These are phyloP conservation scores for Myriosclerotinia scirpicola DNA, from an alignment of 2,329 filamentous ascomycete genomes.

Conservation along the genomic window DNA sequence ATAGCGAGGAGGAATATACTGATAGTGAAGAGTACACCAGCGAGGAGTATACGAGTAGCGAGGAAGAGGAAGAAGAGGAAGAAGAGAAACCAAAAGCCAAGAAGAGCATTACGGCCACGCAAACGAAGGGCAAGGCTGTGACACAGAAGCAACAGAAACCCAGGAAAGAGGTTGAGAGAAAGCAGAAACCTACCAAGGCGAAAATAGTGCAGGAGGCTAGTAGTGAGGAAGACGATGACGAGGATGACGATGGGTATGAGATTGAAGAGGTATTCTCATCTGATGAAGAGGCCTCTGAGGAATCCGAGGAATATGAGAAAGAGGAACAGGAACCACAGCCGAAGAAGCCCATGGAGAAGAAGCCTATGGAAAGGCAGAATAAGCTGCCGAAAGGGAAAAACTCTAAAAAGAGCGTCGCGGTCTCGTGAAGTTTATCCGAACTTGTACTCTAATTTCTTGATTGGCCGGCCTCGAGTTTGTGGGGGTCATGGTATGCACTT, in stretches of 20 bases:
- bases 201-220: conserved; percentile 12
- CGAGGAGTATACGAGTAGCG: conserved; percentile 16
- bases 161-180: background rate
- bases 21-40: conserved; percentile 22
- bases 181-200: background rate
- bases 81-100: background rate
- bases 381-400: background rate
- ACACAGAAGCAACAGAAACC: background rate
- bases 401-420: conserved; percentile 16
- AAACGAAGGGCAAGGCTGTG: background rate
- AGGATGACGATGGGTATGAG: conserved; percentile 16
- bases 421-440: background rate
- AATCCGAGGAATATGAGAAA: background rate
- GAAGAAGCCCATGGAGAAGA: conserved; percentile 3
- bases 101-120: background rate
- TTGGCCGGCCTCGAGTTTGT: background rate
- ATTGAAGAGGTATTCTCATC: conserved; percentile 22
- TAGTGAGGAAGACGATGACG: conserved; percentile 16
- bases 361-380: background rate
- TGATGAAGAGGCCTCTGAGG: conserved; percentile 4
- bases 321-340: background rate
- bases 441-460: background rate
- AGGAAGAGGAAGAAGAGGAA: conserved; percentile 10
- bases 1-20: conserved; percentile 19
- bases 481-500: background rate